Evolutionary conservation across 1,139 yeast species (phyloP).

Genomic region (Protomyces pachydermus): DNA sequence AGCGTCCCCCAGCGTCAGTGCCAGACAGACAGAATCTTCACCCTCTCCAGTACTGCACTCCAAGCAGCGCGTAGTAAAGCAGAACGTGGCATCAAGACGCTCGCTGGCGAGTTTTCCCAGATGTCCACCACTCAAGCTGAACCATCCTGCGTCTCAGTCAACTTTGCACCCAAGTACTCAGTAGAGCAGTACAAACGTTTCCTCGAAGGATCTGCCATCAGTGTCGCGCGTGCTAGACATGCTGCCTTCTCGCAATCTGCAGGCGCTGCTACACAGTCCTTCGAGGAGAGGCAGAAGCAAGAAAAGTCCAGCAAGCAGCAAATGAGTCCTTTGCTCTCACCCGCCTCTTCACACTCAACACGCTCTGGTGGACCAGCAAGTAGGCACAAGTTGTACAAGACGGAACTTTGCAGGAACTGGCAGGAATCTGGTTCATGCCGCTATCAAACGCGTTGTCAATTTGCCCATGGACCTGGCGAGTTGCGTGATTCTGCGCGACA

Average conservation of each 20-base stretch:
- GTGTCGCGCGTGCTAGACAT: neutral
- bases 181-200: neutral
- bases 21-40: neutral
- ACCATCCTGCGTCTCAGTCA: neutral
- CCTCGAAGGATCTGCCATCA: neutral
- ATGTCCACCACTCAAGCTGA: neutral
- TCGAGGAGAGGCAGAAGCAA: neutral
- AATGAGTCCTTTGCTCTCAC: neutral
- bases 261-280: neutral
- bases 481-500: constrained; percentile 16
- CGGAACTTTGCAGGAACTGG: constrained; percentile 28
- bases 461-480: constrained; percentile 26
- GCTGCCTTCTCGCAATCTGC: neutral
- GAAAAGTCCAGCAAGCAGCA: neutral
- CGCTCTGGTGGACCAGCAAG: neutral
- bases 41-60: neutral
- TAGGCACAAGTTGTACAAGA: constrained; percentile 19
- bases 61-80: neutral
- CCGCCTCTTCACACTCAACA: neutral
- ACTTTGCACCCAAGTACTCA: neutral
- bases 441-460: constrained; percentile 27
- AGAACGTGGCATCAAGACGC: neutral
- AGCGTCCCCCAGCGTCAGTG: neutral
- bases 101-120: neutral
- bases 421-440: constrained; percentile 19